A percentile compares a stretch with the other conserved stretches of the same genome.
Evolutionary conservation across 345 rosid genomes (phyloP).

Genomic region (Erysimum cheiranthoides): DNA sequence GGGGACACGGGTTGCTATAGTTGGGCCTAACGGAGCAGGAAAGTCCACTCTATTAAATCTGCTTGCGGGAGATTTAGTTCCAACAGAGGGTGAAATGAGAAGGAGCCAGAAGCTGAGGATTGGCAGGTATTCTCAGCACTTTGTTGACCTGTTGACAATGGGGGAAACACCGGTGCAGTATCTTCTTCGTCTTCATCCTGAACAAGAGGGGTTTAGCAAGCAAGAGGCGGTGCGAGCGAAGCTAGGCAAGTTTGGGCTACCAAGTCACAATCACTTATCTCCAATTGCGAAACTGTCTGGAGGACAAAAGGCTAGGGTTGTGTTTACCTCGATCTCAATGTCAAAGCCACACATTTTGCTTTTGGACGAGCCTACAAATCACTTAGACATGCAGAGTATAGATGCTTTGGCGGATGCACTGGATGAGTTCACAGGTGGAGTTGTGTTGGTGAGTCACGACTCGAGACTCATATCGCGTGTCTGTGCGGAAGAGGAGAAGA

Average conservation of each 20-base stretch:
- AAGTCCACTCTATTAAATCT: constrained; percentile 91
- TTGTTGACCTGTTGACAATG: constrained; percentile 89
- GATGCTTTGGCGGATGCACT: constrained; percentile 94
- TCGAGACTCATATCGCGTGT: constrained; percentile 90
- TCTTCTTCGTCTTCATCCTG: constrained; percentile 95
- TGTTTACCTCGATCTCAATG: constrained; percentile 94
- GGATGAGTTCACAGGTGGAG: constrained; percentile 91
- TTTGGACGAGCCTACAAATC: constrained; percentile 94
- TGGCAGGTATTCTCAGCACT: constrained; percentile 97
- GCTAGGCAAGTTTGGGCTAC: constrained; percentile 93
- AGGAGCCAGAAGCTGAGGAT: constrained; percentile 91
- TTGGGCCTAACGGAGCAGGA: constrained; percentile 98
- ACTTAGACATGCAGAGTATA: constrained; percentile 96
- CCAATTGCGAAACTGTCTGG: constrained; percentile 91
- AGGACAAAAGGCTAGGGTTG: constrained; percentile 92
- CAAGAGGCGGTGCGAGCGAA: constrained; percentile 97
- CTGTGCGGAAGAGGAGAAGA: constrained; percentile 84
- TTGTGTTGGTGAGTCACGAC: constrained; percentile 93
- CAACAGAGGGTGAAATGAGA: constrained; percentile 81
- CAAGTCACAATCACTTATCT: constrained; percentile 86
- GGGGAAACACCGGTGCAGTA: constrained; percentile 93
- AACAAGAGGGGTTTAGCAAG: constrained; percentile 93
- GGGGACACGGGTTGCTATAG: constrained; percentile 96
- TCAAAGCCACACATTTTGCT: constrained; percentile 88
- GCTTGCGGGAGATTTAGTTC: constrained; percentile 87